Conservation (phyloP, 345 rosid genomes). For the Capsella bursapastoris region DNA sequence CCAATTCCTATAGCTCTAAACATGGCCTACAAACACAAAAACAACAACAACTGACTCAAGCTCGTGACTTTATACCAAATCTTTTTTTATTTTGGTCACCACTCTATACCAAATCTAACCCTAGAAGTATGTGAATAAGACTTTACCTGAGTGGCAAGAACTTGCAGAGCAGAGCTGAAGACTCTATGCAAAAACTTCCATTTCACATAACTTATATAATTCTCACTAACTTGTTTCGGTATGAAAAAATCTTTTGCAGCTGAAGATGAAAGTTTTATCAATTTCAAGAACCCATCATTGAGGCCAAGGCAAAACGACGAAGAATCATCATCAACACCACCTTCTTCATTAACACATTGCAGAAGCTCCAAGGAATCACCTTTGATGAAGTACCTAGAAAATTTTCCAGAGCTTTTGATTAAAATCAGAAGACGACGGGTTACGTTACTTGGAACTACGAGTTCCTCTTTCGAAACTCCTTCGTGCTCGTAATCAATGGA, state of each 20-base stretch:
- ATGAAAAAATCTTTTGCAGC: conserved; percentile 68
- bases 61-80: background rate
- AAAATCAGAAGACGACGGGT: conserved; percentile 24
- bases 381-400: conserved; percentile 37
- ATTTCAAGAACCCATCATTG: conserved; percentile 34
- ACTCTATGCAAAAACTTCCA: conserved; percentile 93
- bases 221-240: conserved; percentile 69
- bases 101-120: no score
- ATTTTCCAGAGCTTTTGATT: conserved; percentile 29
- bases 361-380: conserved; percentile 34
- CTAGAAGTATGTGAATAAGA: background rate
- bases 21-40: conserved; percentile 59
- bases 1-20: conserved; percentile 93
- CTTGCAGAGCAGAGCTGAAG: conserved; percentile 89
- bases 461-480: conserved; percentile 19
- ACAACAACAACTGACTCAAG: background rate
- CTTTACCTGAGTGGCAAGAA: conserved; percentile 91
- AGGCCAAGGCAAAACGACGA: conserved; percentile 30
- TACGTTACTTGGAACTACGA: background rate
- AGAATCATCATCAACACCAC: background rate
- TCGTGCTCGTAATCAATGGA: conserved; percentile 29
- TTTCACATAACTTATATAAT: conserved; percentile 72
- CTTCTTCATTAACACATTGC: conserved; percentile 13
- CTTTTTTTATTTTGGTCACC: no score
- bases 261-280: conserved; percentile 49